Evolutionary conservation across 805 yeast genomes (phyloP), one percentile per base, ranked within the genome.

Genomic region (Lipomyces yamanashiensis): DNA sequence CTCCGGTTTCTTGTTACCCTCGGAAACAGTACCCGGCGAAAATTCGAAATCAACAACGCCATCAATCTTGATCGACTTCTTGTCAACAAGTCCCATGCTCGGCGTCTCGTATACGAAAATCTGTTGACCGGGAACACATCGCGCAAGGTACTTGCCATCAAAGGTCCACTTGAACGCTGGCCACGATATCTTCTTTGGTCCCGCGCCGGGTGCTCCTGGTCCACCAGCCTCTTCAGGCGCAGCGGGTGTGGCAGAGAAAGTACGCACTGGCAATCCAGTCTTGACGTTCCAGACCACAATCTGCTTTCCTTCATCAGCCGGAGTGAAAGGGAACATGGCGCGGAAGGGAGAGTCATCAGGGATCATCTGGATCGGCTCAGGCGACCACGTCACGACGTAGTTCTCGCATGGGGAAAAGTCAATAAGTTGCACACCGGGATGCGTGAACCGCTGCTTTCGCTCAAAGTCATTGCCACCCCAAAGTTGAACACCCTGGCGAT

Each of bases 91-190:
- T 66, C 87, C 85, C 85, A 93, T 91, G 55, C 82, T 80, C 61
- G 85, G 81, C 47, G 92, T 81, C 72, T 93, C 98, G 77, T 93
- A 96, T 69, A 95, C 85, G 55, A 96, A 92, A 70, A 95, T 81
- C 41, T 96, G 96, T 68, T 76, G 80, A 67, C 90, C 95, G 60
- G 96, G 97, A 58, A 95, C 93, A 78, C 90, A 85, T 80, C 99
- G 88, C 60, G 97, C 98, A 80, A 96, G 90, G 81, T 87, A 95
- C 77, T 85, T 87, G 78, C 90, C 96, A 78, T 95, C 96, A 72
- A 80, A 82, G 51, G 98, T 90, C 98, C 98, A 95, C 79, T 92
- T 92, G 76, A 95, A 87, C 73, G 93, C 85, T 54, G 99, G 99
- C 99, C 99, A 95, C 86, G 87, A 84, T 64, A 82, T 85, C 78